Evolutionary conservation across 148 eudicot genomes (phyloP).

Genomic region (Rhododendron mucronatum): DNA sequence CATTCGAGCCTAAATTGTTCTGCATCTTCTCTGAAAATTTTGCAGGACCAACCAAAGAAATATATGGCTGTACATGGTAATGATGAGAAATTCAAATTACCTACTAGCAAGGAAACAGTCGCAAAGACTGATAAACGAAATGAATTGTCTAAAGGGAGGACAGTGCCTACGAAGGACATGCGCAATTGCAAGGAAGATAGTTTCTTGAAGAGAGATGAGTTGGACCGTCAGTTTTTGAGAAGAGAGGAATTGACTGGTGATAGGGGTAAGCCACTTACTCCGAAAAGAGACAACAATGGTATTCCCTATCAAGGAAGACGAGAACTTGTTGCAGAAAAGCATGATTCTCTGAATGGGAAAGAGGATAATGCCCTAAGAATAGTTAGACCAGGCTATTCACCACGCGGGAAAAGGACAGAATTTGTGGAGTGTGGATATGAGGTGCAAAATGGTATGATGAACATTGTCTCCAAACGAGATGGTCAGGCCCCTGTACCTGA

Average conservation of each 20-base stretch:
- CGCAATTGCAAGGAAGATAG: slow-evolving; percentile 19
- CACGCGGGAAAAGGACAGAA: slow-evolving; percentile 30
- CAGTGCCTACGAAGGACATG: slow-evolving; percentile 20
- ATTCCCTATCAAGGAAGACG: slow-evolving; percentile 24
- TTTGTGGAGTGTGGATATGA: slow-evolving; percentile 21
- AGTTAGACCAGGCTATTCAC: slow-evolving; percentile 32
- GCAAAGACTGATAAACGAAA: slow-evolving; percentile 25
- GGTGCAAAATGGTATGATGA: slow-evolving; percentile 14
- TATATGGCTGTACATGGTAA: slow-evolving; percentile 21
- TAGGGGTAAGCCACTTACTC: slow-evolving; percentile 25
- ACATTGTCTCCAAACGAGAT: slow-evolving; percentile 21
- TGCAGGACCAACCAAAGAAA: slow-evolving; percentile 37
- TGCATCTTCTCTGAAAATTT: background rate
- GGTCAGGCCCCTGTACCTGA: slow-evolving; percentile 9
- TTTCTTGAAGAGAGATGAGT: slow-evolving; percentile 30
- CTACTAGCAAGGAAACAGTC: slow-evolving; percentile 25
- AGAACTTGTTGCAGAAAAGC: slow-evolving; percentile 19
- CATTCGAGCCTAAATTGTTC: background rate
- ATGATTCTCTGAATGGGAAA: slow-evolving; percentile 14
- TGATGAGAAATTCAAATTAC: slow-evolving; percentile 23
- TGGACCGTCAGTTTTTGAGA: slow-evolving; percentile 19
- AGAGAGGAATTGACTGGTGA: slow-evolving; percentile 23
- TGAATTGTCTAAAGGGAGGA: slow-evolving; percentile 23
- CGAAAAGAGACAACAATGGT: slow-evolving; percentile 30
- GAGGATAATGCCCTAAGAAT: slow-evolving; percentile 24